Evolutionary conservation across 192 early-diverging fungal species (phyloP).

Genomic region (Gigaspora rosea): DNA sequence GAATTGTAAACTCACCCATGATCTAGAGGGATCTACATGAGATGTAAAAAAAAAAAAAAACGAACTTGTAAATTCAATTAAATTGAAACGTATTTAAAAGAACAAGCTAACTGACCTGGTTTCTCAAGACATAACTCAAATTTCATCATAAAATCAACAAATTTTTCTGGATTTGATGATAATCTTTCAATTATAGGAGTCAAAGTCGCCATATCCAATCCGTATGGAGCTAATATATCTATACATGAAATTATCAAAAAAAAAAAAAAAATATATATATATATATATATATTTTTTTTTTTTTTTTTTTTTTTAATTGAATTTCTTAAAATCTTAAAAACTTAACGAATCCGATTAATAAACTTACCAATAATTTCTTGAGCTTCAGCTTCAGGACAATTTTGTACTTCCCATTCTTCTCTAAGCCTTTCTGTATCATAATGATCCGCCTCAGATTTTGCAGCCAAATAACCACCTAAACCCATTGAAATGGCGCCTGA

Average conservation of each 20-base stretch:
- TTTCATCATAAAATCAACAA: conserved; percentile 78
- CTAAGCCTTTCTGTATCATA: conserved; percentile 58
- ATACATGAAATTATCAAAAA: not conserved
- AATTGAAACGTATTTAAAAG: no score
- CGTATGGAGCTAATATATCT: conserved; percentile 66
- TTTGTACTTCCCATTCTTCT: conserved; percentile 54
- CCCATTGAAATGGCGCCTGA: conserved; percentile 66
- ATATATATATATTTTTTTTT: not conserved
- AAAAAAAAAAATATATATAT: no score
- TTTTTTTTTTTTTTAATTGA: not conserved
- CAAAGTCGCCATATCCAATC: conserved; percentile 49
- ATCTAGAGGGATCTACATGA: conserved; percentile 43
- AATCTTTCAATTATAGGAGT: conserved; percentile 57
- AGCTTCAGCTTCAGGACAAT: conserved; percentile 56
- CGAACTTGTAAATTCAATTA: no score
- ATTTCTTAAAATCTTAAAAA: not conserved
- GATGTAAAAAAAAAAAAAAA: no score
- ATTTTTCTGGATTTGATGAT: conserved; percentile 51
- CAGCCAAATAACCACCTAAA: conserved; percentile 65
- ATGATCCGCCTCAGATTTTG: conserved; percentile 62
- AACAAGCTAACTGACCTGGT: conserved; percentile 33
- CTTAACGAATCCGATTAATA: no score
- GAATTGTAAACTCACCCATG: conserved; percentile 43
- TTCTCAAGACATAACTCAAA: conserved; percentile 64
- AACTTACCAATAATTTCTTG: conserved; percentile 54